Evolutionary conservation across 73 alveolate genomes (phyloP), one percentile per base, ranked within the genome.

Genomic region (Paraurostyla sp.): DNA sequence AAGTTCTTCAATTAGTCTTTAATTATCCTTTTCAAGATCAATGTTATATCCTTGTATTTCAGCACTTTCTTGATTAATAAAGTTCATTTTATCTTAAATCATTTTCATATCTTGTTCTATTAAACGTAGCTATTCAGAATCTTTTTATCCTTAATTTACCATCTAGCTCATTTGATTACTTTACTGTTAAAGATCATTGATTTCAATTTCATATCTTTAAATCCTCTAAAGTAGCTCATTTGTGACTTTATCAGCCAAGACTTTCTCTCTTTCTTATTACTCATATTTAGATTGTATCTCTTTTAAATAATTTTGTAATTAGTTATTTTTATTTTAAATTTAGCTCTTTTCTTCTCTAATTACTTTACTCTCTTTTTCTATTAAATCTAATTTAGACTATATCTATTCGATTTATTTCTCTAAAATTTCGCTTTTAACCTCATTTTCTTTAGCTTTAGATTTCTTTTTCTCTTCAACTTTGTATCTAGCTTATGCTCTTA

Each of bases 161-260:
- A 50, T 27, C 0, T 73, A 36, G 7, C n/a, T 4, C 56, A 73
- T 25, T 45, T 42, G 41, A 13, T 9, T 6, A 50, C 11, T 73
- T 27, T 73, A 30, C 7, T 16, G 6, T 27, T 48, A 23, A 25
- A 33, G 48, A 2, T 43, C 65, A 16, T 23, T 48, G 7, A 73
- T 43, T 45, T 73, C 68, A 16, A 56, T 29, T 48, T 73, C 86
- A 32, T 73, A 73, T 27, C 71, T 49, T 48, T 73, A 30, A 3
- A 73, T 73, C 29, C 86, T 73, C 6, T 51, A 52, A 0, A 73
- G 71, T 36, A 73, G 52, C 32, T 73, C 86, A 30, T 49, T 73
- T 45, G 86, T 73, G 59, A 73, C 86, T 73, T 73, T 73, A 30
- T 73, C 86, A 16, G 86, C 86, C 40, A 73, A 30, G 46, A 33